A percentile compares a stretch with the other conserved stretches of the same genome.
phyloP scores from a whole-genome alignment of 805 yeast species.

The Schwanniomyces sp. region DNA sequence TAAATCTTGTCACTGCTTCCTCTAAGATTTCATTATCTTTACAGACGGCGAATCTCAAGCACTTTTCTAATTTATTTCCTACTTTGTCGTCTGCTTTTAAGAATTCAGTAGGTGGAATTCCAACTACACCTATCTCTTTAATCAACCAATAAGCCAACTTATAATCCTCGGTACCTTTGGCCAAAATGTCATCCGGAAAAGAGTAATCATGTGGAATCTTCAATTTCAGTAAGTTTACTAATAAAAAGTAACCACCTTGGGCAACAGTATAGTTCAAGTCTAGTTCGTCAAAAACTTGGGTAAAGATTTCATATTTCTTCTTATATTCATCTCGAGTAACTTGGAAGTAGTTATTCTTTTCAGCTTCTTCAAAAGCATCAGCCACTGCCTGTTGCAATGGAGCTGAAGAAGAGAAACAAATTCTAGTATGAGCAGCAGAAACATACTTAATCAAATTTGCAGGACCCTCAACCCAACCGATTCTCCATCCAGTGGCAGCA shows the following conservation, averaged over 20 bases:
- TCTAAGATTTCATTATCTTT: slow-evolving; percentile 80
- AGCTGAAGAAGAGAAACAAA: slow-evolving; percentile 87
- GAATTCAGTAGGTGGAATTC: slow-evolving; percentile 98
- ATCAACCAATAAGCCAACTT: slow-evolving; percentile 90
- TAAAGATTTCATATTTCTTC: slow-evolving; percentile 71
- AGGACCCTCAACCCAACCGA: slow-evolving; percentile 93
- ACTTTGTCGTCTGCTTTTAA: slow-evolving; percentile 59
- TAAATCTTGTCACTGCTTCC: slow-evolving; percentile 77
- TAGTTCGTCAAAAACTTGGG: slow-evolving; percentile 78
- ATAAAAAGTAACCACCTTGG: slow-evolving; percentile 90
- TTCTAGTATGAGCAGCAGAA: slow-evolving; percentile 88
- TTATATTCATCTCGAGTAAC: slow-evolving; percentile 66
- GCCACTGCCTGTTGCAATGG: slow-evolving; percentile 94
- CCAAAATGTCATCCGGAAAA: slow-evolving; percentile 67
- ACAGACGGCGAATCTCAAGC: slow-evolving; percentile 93
- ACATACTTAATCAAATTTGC: slow-evolving; percentile 79
- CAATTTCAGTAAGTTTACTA: slow-evolving; percentile 84
- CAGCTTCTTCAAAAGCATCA: slow-evolving; percentile 65
- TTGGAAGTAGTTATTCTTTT: slow-evolving; percentile 63
- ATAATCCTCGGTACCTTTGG: slow-evolving; percentile 77
- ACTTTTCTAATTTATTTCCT: slow-evolving; percentile 75
- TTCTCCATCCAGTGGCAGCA: slow-evolving; percentile 99
- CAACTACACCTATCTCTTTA: slow-evolving; percentile 88
- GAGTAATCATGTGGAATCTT: slow-evolving; percentile 71
- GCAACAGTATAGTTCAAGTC: slow-evolving; percentile 87